Evolutionary conservation across 768 basidiomycete species (phyloP).

Genomic region (Hebeloma cylindrosporum): DNA sequence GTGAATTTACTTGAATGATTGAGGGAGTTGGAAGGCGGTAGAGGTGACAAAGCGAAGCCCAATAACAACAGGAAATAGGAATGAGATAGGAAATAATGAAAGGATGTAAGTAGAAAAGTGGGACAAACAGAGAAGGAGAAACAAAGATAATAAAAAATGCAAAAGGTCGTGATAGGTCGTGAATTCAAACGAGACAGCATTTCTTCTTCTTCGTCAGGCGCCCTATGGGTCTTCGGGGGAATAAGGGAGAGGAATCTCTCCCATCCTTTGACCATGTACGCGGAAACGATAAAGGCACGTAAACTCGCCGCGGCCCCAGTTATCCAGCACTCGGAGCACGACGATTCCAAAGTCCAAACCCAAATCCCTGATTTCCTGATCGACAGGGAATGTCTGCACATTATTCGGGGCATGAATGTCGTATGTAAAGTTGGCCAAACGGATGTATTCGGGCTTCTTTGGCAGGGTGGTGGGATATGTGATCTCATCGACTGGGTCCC

Average conservation of each 20-base stretch:
- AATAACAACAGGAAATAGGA: too few species aligned
- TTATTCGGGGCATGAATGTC: conserved; percentile 54
- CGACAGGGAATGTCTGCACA: conserved; percentile 81
- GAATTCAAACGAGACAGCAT: too few species aligned
- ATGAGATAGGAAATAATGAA: too few species aligned
- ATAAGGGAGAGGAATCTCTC: conserved; percentile 39
- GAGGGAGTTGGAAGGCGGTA: too few species aligned
- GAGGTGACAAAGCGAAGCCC: too few species aligned
- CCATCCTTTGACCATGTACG: conserved; percentile 66
- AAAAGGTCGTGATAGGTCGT: too few species aligned
- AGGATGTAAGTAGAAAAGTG: too few species aligned
- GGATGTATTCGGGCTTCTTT: conserved; percentile 49
- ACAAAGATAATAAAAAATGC: too few species aligned
- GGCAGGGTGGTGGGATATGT: conserved; percentile 52
- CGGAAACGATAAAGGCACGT: conserved; percentile 90
- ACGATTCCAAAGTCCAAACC: conserved; percentile 86
- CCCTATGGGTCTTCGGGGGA: too few species aligned
- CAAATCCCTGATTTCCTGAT: conserved; percentile 62
- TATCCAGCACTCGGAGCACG: conserved; percentile 73
- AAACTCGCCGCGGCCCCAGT: conserved; percentile 82
- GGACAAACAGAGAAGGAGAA: too few species aligned
- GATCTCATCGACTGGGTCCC: conserved; percentile 29
- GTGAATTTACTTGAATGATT: too few species aligned
- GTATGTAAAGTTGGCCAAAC: conserved; percentile 71
- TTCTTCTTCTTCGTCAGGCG: too few species aligned